Base-by-base conservation (phyloP, 1,284 basidiomycete species). In the Apiotrichum sp. region DNA sequence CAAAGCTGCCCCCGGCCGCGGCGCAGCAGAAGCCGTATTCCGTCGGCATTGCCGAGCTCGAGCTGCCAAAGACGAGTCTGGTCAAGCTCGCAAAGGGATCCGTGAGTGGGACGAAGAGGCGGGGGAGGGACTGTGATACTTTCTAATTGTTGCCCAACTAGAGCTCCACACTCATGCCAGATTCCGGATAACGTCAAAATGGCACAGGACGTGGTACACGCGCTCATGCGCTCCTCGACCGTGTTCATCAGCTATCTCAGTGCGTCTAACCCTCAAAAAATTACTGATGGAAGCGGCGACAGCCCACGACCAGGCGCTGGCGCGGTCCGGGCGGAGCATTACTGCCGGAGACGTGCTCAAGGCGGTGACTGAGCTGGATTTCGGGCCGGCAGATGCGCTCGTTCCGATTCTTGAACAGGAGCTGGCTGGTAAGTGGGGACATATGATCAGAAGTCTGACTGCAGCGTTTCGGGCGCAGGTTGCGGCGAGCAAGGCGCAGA, bases 231-330 rank as follows among this genome's bases (percentile, higher is more conserved):
- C 68, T 85, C 86, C 22, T 89, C 90, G 2, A 92, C 89, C 0
- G 86, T 93, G 31, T 95, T 93, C 72, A 91, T 96, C 65, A 91
- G 88, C 73, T 93, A 91, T 66, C 78, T 95, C 4, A 84, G 89
- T 90, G 64, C 58, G 86, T 41, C n/a, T 31, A 31, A 5, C 22
- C 6, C 22, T 29, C 7, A 85, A 86, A 71, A 72, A 11, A n/a
- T 36, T 1, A 4, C 46, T n/a, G n/a, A n/a, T n/a, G n/a, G n/a
- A n/a, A 58, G 58, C 60, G 36, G 59, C 57, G 6, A 55, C 57
- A 3, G 87, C 91, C 0, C 91, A 93, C 65, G 91, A 93, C 63
- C 84, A 89, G n/a, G 88, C 90, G 0, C 75, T 81, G 14, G 83
- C 84, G 5, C 87, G 90, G 61, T 86, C 88, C 56, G 89, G 89